These are phyloP conservation scores for Cordyceps cateniannulata DNA, from an alignment of 2,329 filamentous ascomycete genomes.

Conservation along the genomic window DNA sequence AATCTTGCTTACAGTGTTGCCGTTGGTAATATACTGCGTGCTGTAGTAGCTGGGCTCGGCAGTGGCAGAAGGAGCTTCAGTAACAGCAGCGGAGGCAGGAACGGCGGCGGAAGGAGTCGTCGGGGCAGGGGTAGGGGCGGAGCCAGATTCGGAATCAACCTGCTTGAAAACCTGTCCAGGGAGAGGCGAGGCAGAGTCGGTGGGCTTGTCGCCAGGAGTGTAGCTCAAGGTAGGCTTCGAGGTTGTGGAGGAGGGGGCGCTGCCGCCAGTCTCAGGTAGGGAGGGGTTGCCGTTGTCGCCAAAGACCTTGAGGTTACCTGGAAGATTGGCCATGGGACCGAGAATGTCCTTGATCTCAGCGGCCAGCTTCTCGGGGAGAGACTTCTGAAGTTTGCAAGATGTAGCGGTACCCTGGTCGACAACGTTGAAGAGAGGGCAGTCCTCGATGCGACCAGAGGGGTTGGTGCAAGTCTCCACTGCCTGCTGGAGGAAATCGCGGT, in stretches of 20 bases:
- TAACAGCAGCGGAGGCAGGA: conserved; percentile 17
- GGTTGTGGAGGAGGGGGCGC: neutral
- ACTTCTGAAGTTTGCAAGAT: conserved; percentile 54
- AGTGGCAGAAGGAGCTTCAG: conserved; percentile 26
- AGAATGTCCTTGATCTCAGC: conserved; percentile 48
- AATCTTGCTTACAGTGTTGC: conserved; percentile 47
- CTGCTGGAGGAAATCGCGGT: conserved; percentile 57
- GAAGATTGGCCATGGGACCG: conserved; percentile 52
- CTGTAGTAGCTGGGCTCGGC: conserved; percentile 29
- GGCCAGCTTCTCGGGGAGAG: conserved; percentile 44
- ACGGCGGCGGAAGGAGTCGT: conserved; percentile 13
- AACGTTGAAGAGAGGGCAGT: conserved; percentile 70
- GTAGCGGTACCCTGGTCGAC: conserved; percentile 52
- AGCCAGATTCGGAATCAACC: conserved; percentile 13
- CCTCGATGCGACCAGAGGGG: conserved; percentile 58
- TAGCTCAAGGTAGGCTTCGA: conserved; percentile 29
- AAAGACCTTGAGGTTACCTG: conserved; percentile 52
- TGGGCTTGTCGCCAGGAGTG: conserved; percentile 27
- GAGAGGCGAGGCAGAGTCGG: conserved; percentile 27
- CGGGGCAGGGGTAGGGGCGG: conserved; percentile 16
- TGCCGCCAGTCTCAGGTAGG: neutral
- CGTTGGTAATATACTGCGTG: conserved; percentile 47
- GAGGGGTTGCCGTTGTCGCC: conserved; percentile 19
- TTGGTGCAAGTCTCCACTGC: conserved; percentile 74
- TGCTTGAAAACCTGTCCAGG: conserved; percentile 40